A percentile compares a stretch with the other conserved stretches of the same genome.
These are phyloP conservation scores for Zostera marina DNA, from an alignment of 116 monocot species.

Conservation along the genomic window DNA sequence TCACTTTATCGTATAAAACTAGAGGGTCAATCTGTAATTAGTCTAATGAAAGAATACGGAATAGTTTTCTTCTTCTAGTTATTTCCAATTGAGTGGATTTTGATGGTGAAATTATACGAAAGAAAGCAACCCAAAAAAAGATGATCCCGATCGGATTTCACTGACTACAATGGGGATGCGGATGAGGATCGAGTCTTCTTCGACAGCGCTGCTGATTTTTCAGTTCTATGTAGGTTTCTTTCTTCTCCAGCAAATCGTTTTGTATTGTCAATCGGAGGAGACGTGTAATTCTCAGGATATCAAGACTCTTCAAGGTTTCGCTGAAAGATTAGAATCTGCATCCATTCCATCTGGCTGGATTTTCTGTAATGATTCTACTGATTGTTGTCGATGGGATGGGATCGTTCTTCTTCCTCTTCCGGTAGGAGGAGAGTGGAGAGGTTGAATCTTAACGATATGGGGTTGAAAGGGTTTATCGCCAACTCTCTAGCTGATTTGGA, in stretches of 20 bases:
- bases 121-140: not conserved
- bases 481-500: constrained; percentile 34
- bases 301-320: constrained; percentile 24
- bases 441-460: constrained; percentile 39
- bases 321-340: constrained; percentile 16
- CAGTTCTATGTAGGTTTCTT: not conserved
- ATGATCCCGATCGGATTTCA: not conserved
- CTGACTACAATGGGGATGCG: constrained; percentile 1
- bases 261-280: constrained; percentile 13
- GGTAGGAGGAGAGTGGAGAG: constrained; percentile 24
- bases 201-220: not conserved
- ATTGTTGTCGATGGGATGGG: constrained; percentile 61
- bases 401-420: constrained; percentile 21
- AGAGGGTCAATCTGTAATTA: too few species aligned
- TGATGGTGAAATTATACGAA: not conserved
- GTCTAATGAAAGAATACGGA: too few species aligned
- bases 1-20: too few species aligned
- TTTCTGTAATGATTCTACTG: constrained; percentile 12
- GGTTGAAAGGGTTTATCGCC: constrained; percentile 32
- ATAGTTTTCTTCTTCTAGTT: not conserved
- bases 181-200: not conserved
- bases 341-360: constrained; percentile 22
- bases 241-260: constrained; percentile 6
- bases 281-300: constrained; percentile 38
- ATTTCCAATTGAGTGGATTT: not conserved